Percentiles rank a stretch among this genome's conserved stretches.
Evolutionary conservation across 208 protist species (phyloP).

Genomic region (Acanthamoeba healyi): DNA sequence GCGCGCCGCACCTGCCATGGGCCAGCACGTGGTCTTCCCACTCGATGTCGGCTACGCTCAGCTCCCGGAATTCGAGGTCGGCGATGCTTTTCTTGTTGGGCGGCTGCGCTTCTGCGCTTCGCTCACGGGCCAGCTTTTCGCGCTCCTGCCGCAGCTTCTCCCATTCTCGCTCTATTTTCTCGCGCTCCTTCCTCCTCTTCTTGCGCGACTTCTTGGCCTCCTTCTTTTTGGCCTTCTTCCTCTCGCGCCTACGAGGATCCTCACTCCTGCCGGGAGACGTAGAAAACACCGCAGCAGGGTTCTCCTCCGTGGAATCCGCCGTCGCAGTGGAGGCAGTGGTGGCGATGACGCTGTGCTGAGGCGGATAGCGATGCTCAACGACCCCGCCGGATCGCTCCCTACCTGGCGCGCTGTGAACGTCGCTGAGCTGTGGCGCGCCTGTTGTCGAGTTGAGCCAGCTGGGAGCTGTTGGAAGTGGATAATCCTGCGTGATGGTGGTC

Average conservation of each 20-base stretch:
- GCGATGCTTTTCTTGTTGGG: conserved; percentile 26
- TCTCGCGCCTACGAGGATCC: neutral
- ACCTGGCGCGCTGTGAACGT: no score
- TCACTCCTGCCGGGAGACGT: no score
- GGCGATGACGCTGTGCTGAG: no score
- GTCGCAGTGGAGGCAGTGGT: no score
- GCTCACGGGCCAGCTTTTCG: neutral
- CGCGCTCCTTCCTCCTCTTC: conserved; percentile 6
- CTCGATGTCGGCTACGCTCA: neutral
- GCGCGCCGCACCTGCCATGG: neutral
- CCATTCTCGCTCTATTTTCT: conserved; percentile 22
- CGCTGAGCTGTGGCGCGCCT: no score
- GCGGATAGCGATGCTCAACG: no score
- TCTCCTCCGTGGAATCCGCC: no score
- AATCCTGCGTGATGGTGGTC: no score
- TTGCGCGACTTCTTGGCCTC: conserved; percentile 25
- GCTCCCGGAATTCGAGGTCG: conserved; percentile 44
- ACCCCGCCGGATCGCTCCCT: no score
- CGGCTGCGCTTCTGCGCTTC: neutral
- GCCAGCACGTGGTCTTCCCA: neutral
- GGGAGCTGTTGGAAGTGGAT: no score
- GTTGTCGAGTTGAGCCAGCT: no score
- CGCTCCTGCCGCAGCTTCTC: conserved; percentile 47
- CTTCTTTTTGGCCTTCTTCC: conserved; percentile 14
- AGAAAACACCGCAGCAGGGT: no score